phyloP scores from a whole-genome alignment of 768 basidiomycete genomes.

The Pisolithus marmoratus region DNA sequence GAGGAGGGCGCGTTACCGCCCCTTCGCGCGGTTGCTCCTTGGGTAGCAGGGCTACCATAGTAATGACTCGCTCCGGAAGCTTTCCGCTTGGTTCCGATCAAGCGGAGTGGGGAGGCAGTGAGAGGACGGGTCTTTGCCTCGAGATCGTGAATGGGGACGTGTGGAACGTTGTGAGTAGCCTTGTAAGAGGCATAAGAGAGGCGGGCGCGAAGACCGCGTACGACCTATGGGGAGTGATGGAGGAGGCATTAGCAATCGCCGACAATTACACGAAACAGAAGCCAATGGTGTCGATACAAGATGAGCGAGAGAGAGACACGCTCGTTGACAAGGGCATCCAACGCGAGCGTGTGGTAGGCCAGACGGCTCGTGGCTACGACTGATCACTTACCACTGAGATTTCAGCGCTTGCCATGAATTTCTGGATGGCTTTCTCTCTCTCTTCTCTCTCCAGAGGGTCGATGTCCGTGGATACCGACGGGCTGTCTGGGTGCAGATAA shows the following conservation, averaged over 20 bases:
- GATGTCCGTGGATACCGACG: constrained; percentile 37
- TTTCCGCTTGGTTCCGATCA: constrained; percentile 57
- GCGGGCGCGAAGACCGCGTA: constrained; percentile 73
- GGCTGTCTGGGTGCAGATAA: constrained; percentile 45
- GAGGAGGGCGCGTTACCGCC: constrained; percentile 43
- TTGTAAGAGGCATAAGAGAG: constrained; percentile 83
- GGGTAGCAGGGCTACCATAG: constrained; percentile 48
- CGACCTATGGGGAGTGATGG: constrained; percentile 49
- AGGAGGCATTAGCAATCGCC: constrained; percentile 23
- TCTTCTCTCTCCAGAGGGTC: constrained; percentile 47
- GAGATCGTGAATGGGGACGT: constrained; percentile 62
- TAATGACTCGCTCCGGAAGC: constrained; percentile 36
- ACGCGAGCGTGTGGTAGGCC: constrained; percentile 24
- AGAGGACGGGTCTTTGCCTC: constrained; percentile 53
- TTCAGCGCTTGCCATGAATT: constrained; percentile 75
- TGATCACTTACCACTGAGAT: constrained; percentile 64
- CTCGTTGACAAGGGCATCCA: constrained; percentile 6
- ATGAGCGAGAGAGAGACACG: background rate
- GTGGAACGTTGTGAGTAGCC: constrained; percentile 66
- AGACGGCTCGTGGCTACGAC: constrained; percentile 42
- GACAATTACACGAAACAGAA: constrained; percentile 6
- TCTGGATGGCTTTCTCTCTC: constrained; percentile 63
- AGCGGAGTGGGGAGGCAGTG: constrained; percentile 41
- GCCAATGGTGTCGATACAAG: constrained; percentile 1
- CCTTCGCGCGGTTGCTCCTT: constrained; percentile 34